Evolutionary conservation across 176 grass and related monocot genomes (phyloP).

Genomic region (Tillandsia fasciculata): DNA sequence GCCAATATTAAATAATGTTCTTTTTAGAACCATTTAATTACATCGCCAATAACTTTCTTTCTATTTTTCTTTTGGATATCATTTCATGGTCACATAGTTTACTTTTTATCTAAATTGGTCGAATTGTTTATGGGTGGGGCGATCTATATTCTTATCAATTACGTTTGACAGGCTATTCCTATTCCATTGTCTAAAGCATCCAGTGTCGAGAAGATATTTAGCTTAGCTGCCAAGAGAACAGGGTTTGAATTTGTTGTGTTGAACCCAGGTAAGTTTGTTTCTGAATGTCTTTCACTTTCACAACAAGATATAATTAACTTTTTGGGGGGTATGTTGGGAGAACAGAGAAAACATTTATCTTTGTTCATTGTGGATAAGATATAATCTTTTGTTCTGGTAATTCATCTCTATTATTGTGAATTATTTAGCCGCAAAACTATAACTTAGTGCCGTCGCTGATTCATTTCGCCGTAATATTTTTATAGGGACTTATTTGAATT

Average conservation of each 20-base stretch:
- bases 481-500: too few relatives aligned
- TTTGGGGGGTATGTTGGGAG: too few relatives aligned
- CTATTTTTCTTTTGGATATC: not conserved
- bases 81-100: not conserved
- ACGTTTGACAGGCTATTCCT: conserved; percentile 46
- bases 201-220: conserved; percentile 65
- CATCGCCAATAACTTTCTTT: too few relatives aligned
- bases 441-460: too few relatives aligned
- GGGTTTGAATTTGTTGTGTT: conserved; percentile 74
- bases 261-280: conserved; percentile 39
- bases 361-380: not conserved
- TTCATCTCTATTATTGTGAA: not conserved
- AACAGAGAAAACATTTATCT: not conserved
- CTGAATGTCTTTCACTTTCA: not conserved
- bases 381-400: too few relatives aligned
- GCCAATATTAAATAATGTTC: too few relatives aligned
- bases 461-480: too few relatives aligned
- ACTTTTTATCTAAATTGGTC: too few relatives aligned
- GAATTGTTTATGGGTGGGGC: too few relatives aligned
- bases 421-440: too few relatives aligned
- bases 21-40: too few relatives aligned
- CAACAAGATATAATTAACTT: not conserved
- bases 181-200: conserved; percentile 52
- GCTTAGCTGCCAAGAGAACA: conserved; percentile 62
- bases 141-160: not conserved